phyloP scores from a whole-genome alignment of 2,329 filamentous ascomycete species.

The Cladosporium sp. region DNA sequence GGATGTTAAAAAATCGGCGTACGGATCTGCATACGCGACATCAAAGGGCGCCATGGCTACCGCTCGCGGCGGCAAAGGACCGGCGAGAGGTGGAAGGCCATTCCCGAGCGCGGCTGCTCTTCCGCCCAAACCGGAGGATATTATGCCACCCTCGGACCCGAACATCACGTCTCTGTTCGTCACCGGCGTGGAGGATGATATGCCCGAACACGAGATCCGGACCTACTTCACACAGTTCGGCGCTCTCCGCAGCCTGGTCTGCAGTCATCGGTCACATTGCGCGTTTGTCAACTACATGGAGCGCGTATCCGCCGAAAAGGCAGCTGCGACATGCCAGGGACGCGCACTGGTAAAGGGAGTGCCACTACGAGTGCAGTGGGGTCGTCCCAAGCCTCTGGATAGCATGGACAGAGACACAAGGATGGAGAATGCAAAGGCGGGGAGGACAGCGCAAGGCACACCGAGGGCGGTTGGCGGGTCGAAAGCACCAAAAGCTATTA shows the following conservation, averaged over 20 bases:
- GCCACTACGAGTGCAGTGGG: slow-evolving; percentile 85
- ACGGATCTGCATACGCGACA: slow-evolving; percentile 24
- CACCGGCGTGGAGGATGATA: slow-evolving; percentile 90
- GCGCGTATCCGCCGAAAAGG: slow-evolving; percentile 75
- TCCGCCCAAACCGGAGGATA: slow-evolving; percentile 78
- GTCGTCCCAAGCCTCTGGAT: slow-evolving; percentile 83
- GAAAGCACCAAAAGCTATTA: slow-evolving; percentile 23
- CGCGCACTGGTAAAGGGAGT: slow-evolving; percentile 86
- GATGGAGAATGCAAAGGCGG: slow-evolving; percentile 73
- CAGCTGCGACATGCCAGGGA: slow-evolving; percentile 77
- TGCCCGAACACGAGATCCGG: slow-evolving; percentile 85
- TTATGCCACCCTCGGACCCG: slow-evolving; percentile 71
- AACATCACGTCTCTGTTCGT: slow-evolving; percentile 92
- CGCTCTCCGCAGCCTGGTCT: slow-evolving; percentile 85
- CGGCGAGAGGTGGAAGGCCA: slow-evolving; percentile 45
- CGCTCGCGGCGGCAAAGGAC: slow-evolving; percentile 20
- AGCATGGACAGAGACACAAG: slow-evolving; percentile 85
- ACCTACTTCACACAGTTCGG: slow-evolving; percentile 86
- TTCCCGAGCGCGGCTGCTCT: slow-evolving; percentile 68
- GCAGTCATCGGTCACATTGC: slow-evolving; percentile 94
- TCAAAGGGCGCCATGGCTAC: slow-evolving; percentile 13
- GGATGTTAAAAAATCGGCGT: slow-evolving; percentile 38
- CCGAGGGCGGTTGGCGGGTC: slow-evolving; percentile 21
- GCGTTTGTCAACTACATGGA: slow-evolving; percentile 94
- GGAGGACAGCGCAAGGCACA: slow-evolving; percentile 27